Evolutionary conservation across 2,329 filamentous ascomycete species (phyloP).

Genomic region (Epichloe hybrida): DNA sequence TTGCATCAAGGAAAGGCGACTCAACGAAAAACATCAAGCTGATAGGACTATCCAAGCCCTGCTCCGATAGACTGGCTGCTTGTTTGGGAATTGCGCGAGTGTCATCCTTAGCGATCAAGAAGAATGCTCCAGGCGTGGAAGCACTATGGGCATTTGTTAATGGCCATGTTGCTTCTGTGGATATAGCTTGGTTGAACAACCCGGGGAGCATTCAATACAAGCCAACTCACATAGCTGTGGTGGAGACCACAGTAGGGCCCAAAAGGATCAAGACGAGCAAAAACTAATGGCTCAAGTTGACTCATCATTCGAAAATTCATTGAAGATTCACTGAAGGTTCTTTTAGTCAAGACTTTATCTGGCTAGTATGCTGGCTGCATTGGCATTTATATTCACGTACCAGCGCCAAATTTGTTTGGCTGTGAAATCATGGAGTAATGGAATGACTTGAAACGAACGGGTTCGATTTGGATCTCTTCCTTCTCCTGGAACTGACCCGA

Average conservation of each 20-base stretch:
- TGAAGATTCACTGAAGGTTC: neutral
- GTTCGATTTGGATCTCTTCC: no score
- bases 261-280: slow-evolving; percentile 10
- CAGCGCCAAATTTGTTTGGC: no score
- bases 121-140: slow-evolving; percentile 41
- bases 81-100: slow-evolving; percentile 49
- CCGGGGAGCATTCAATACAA: slow-evolving; percentile 13
- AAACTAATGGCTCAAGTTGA: neutral
- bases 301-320: neutral
- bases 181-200: slow-evolving; percentile 37
- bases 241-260: slow-evolving; percentile 22
- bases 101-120: slow-evolving; percentile 47
- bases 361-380: neutral
- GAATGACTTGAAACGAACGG: no score
- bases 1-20: slow-evolving; percentile 31
- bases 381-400: neutral
- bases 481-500: no score
- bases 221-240: slow-evolving; percentile 20
- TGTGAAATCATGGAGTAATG: no score
- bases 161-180: slow-evolving; percentile 35
- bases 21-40: slow-evolving; percentile 35
- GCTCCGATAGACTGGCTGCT: slow-evolving; percentile 41
- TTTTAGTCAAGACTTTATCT: neutral
- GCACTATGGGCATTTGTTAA: slow-evolving; percentile 43
- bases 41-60: slow-evolving; percentile 47